These are phyloP conservation scores for Colletotrichum chrysophilum DNA, from an alignment of 2,329 filamentous ascomycete genomes.

Conservation along the genomic window DNA sequence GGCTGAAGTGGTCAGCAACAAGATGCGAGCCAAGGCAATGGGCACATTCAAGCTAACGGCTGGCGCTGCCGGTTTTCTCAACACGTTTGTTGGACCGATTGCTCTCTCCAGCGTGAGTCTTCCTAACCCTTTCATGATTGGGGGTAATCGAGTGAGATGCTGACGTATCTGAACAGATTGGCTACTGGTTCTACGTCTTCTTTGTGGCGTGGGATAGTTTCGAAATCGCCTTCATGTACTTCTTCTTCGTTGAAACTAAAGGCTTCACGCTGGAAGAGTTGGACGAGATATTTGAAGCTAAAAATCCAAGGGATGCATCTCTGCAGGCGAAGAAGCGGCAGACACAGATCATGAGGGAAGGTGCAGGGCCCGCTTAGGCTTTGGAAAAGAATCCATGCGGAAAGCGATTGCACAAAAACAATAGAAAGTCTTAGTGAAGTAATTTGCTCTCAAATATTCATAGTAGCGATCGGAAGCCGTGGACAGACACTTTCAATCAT, in stretches of 20 bases:
- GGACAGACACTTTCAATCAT: neutral
- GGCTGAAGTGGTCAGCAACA: slow-evolving; percentile 41
- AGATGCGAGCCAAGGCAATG: slow-evolving; percentile 43
- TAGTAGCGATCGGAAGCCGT: accelerated
- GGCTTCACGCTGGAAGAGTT: slow-evolving; percentile 61
- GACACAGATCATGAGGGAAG: slow-evolving; percentile 27
- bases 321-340: slow-evolving; percentile 40
- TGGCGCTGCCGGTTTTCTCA: slow-evolving; percentile 41
- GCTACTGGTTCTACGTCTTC: slow-evolving; percentile 42
- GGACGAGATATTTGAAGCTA: slow-evolving; percentile 55
- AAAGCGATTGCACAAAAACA: neutral
- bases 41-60: slow-evolving; percentile 35
- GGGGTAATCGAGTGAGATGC: neutral
- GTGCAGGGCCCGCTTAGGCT: neutral
- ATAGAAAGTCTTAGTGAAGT: neutral
- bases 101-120: slow-evolving; percentile 30
- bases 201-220: slow-evolving; percentile 40
- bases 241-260: slow-evolving; percentile 49
- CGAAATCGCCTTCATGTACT: slow-evolving; percentile 30
- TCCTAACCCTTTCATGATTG: neutral
- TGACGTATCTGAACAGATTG: slow-evolving; percentile 26
- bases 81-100: slow-evolving; percentile 35
- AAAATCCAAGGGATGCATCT: slow-evolving; percentile 36
- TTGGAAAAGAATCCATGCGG: neutral
- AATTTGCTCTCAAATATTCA: accelerated